These are phyloP conservation scores for Amauroascus niger DNA, from an alignment of 2,329 filamentous ascomycete genomes.

Conservation along the genomic window DNA sequence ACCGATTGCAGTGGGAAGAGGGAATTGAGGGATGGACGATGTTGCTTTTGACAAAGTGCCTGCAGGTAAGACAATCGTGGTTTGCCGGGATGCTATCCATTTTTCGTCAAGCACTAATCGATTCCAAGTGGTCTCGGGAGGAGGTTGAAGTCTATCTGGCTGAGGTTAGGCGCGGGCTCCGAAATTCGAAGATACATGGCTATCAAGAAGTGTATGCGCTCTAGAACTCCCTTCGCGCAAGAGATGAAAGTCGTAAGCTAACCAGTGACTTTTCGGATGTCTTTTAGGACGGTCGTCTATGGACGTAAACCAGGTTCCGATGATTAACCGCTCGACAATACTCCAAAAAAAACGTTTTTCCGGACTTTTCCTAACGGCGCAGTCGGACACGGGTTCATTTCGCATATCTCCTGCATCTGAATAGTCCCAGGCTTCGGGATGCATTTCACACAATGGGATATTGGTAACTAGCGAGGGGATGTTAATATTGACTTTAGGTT, in stretches of 20 bases:
- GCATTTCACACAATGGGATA: too few species aligned
- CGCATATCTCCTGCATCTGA: too few species aligned
- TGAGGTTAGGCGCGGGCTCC: constrained; percentile 21
- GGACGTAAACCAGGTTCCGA: constrained; percentile 1
- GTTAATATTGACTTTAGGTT: too few species aligned
- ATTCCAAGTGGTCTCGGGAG: constrained; percentile 21
- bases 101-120: neutral
- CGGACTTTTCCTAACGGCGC: too few species aligned
- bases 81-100: neutral
- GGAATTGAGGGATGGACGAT: constrained; percentile 17
- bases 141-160: constrained; percentile 21
- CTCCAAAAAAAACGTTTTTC: too few species aligned
- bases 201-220: constrained; percentile 12
- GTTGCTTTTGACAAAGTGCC: constrained; percentile 15
- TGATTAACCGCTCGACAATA: neutral
- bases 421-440: too few species aligned
- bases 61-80: constrained; percentile 5
- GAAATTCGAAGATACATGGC: constrained; percentile 21
- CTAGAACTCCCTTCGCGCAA: neutral
- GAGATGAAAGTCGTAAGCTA: neutral
- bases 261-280: neutral
- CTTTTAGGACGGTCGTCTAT: constrained; percentile 5
- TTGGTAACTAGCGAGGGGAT: too few species aligned
- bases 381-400: too few species aligned
- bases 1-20: constrained; percentile 16